These are phyloP conservation scores for Ascosphaera aggregata DNA, from an alignment of 2,329 filamentous ascomycete species.

Conservation along the genomic window DNA sequence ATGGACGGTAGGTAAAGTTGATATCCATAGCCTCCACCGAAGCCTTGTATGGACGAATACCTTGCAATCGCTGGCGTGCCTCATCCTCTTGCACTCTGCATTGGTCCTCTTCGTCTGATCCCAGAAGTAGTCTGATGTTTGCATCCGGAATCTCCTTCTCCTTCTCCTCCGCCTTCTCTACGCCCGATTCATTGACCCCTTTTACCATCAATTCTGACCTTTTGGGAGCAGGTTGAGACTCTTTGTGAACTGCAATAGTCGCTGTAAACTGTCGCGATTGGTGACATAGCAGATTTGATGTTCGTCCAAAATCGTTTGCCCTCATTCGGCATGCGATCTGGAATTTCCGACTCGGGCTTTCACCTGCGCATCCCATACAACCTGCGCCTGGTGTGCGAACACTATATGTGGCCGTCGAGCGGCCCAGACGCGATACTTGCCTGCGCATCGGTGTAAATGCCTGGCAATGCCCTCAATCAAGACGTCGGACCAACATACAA, in stretches of 20 bases:
- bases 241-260: background rate
- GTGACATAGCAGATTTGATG: background rate
- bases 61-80: background rate
- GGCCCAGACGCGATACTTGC: background rate
- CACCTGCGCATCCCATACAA: background rate
- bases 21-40: background rate
- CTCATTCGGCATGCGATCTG: background rate
- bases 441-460: no score
- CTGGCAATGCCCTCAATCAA: no score
- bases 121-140: background rate
- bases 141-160: background rate
- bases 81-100: background rate
- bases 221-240: background rate
- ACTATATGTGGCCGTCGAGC: background rate
- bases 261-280: background rate
- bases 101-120: background rate
- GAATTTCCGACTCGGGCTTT: background rate
- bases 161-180: background rate
- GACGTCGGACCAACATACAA: background rate
- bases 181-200: background rate
- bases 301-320: background rate
- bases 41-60: background rate
- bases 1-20: background rate
- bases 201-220: background rate
- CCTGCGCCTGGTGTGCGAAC: background rate